phyloP scores from a whole-genome alignment of 768 basidiomycete species.

The Mycena epipterygia region DNA sequence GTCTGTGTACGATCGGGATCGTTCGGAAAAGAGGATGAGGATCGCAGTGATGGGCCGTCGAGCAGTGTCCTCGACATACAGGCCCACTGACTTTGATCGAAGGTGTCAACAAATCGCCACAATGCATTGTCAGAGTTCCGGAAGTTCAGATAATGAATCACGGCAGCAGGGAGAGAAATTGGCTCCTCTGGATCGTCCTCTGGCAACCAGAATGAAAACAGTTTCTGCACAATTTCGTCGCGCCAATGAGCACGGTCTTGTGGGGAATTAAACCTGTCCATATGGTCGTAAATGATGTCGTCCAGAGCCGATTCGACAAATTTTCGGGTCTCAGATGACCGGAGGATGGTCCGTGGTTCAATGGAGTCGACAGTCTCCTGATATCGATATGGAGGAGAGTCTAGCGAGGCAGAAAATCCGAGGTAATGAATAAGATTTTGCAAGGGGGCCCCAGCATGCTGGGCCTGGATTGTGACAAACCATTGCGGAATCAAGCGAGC shows the following conservation, averaged over 20 bases:
- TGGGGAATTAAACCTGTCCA: neutral
- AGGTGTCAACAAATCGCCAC: neutral
- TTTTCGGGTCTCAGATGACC: too few species aligned
- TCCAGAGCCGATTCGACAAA: too few species aligned
- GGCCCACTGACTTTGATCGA: neutral
- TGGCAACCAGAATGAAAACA: neutral
- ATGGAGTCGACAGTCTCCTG: too few species aligned
- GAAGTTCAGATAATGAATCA: neutral
- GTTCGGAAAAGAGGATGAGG: neutral
- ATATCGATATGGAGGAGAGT: too few species aligned
- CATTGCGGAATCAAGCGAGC: conserved; percentile 4
- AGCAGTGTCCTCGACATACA: neutral
- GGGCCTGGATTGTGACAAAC: neutral
- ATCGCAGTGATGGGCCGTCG: neutral
- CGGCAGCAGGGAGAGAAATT: neutral
- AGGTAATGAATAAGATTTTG: neutral
- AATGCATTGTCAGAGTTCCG: neutral
- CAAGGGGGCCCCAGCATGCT: neutral
- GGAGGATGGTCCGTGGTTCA: too few species aligned
- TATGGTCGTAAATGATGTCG: neutral
- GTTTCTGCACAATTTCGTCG: neutral
- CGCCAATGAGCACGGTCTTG: neutral
- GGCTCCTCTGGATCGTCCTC: neutral
- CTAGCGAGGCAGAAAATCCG: too few species aligned
- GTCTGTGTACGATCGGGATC: neutral